Percentiles rank a stretch among this genome's conserved stretches.
Evolutionary conservation across 192 early-diverging fungal genomes (phyloP).

Genomic region (Coemansia sp.): DNA sequence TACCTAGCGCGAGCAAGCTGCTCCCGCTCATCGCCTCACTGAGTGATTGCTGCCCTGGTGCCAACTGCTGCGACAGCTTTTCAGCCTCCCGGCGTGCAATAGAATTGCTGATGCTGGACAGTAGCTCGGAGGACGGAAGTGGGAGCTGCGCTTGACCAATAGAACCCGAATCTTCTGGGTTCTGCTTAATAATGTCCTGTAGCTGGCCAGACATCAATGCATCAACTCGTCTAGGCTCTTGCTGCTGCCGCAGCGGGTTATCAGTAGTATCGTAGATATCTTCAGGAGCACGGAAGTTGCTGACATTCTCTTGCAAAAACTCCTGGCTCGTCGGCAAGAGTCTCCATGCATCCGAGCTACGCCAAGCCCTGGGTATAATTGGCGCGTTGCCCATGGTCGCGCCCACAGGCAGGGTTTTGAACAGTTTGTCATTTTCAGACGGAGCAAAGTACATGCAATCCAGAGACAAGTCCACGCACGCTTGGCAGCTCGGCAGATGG

Average conservation of each 20-base stretch:
- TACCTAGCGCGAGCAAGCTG: constrained; percentile 41
- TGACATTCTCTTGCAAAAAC: constrained; percentile 22
- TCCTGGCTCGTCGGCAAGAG: constrained; percentile 10
- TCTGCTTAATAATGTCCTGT: neutral
- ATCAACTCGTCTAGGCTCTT: neutral
- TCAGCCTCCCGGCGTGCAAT: constrained; percentile 24
- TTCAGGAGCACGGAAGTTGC: constrained; percentile 8
- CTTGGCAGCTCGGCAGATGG: constrained; percentile 1
- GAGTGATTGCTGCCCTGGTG: neutral
- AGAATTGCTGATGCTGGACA: constrained; percentile 30
- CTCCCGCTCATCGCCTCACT: constrained; percentile 40
- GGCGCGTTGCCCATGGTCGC: neutral
- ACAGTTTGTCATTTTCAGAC: constrained; percentile 19
- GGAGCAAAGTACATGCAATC: constrained; percentile 15
- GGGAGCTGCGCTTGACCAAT: constrained; percentile 5
- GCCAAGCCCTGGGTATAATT: neutral
- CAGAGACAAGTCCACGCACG: constrained; percentile 10
- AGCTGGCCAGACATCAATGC: constrained; percentile 4
- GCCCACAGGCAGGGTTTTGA: constrained; percentile 7
- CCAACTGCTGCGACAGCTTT: neutral
- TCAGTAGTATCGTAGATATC: constrained; percentile 8
- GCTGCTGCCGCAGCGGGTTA: constrained; percentile 15
- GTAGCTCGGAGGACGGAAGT: constrained; percentile 49
- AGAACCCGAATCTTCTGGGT: constrained; percentile 4
- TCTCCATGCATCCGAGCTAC: constrained; percentile 3